Evolutionary conservation across 2,329 filamentous ascomycete species (phyloP).

Genomic region (Pyrenochaeta sp.): DNA sequence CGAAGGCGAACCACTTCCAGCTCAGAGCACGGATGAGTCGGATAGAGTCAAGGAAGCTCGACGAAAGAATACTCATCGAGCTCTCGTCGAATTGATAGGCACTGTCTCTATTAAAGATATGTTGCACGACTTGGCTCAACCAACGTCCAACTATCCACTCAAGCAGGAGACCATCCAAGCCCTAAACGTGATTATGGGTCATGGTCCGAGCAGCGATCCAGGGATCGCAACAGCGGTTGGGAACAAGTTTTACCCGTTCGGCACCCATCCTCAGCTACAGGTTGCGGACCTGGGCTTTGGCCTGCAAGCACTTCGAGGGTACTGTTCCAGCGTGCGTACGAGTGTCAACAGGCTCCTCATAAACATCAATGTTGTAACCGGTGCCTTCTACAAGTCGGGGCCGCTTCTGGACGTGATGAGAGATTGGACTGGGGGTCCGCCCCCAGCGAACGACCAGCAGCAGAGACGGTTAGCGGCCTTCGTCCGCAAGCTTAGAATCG

Average conservation of each 20-base stretch:
- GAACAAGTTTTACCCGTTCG: constrained; percentile 56
- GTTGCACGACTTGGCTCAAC: constrained; percentile 53
- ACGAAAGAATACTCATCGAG: constrained; percentile 24
- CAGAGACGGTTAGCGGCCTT: constrained; percentile 38
- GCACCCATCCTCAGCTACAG: constrained; percentile 57
- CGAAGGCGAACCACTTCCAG: constrained; percentile 34
- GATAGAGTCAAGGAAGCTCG: constrained; percentile 24
- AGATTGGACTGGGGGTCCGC: constrained; percentile 23
- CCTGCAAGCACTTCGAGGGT: constrained; percentile 67
- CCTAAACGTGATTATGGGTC: constrained; percentile 65
- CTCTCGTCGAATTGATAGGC: constrained; percentile 31
- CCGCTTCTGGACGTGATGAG: constrained; percentile 48
- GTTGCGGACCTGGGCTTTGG: constrained; percentile 57
- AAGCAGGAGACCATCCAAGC: constrained; percentile 64
- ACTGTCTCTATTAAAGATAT: constrained; percentile 50
- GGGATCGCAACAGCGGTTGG: constrained; percentile 58
- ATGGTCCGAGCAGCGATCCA: constrained; percentile 54
- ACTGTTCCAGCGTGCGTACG: constrained; percentile 68
- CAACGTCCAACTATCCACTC: constrained; percentile 52
- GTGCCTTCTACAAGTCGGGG: constrained; percentile 64
- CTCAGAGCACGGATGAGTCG: constrained; percentile 20
- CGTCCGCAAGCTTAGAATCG: constrained; percentile 49
- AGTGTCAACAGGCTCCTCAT: constrained; percentile 66
- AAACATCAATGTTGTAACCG: constrained; percentile 70
- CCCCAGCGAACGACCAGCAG: constrained; percentile 9